Evolutionary conservation across 768 basidiomycete species (phyloP), one percentile per base, ranked within the genome.

Genomic region (Tylopilus vinaceipallidus): DNA sequence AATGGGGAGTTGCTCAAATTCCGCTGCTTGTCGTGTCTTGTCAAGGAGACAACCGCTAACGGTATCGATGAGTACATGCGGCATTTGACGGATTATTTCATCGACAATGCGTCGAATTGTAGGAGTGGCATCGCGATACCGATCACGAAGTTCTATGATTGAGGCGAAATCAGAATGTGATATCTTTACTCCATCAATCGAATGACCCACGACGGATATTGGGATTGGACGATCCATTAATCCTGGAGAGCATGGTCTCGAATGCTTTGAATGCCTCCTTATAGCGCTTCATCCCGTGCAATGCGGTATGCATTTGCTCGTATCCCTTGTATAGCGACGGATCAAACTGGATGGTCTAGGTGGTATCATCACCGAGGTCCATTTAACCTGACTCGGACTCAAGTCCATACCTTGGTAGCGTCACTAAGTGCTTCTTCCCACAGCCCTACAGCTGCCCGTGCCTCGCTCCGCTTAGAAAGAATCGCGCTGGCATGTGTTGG

Each of bases 351-450:
- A 26, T 40, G 24, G n/a, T 23, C 39, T 40, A 23, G 6, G 27
- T 12, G 12, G 12, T 23, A 16, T 40, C 6, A 10, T 40, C 6
- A 24, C 5, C 12, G 14, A 16, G 23, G 3, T 23, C 5, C 2
- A 13, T 16, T 7, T 16, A 16, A 24, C 0, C n/a, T n/a, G n/a
- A n/a, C n/a, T 8, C 3, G 20, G 12, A 16, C 23, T n/a, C n/a
- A n/a, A 4, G n/a, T 40, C 12, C 23, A 40, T 40, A 48, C 51
- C 45, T 42, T n/a, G 17, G 42, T 33, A 14, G 41, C 51, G n/a
- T 32, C 45, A 3, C 14, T 16, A 9, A 52, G 23, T 20, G 29
- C 45, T 1, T 37, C 45, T n/a, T 23, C 27, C 43, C 41, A 52
- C 6, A 8, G 19, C 2, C 13, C 27, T 41, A 27, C 35, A 13